Percentiles rank a stretch among this genome's conserved stretches.
Evolutionary conservation across 2,329 filamentous ascomycete genomes (phyloP).

Genomic region (Byssoonygena ceratinophila): DNA sequence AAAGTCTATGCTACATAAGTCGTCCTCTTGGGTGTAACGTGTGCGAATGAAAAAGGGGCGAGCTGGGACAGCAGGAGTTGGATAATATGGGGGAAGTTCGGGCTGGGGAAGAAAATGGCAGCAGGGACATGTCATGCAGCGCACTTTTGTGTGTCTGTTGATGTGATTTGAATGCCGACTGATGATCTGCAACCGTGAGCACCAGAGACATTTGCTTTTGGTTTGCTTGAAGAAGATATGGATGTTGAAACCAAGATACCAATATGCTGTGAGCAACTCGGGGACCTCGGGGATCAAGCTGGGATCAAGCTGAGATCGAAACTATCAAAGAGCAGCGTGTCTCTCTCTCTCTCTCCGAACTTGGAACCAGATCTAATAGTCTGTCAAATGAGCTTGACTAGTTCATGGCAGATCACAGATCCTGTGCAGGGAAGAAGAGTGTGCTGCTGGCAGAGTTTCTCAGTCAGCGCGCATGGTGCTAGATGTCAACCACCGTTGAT

Average conservation of each 20-base stretch:
- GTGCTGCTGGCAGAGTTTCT: too few relatives aligned
- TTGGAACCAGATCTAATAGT: background rate
- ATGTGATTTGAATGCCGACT: background rate
- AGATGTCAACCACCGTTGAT: too few relatives aligned
- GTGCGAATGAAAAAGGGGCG: constrained; percentile 2
- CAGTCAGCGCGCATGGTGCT: too few relatives aligned
- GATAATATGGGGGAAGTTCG: background rate
- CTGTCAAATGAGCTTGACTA: background rate
- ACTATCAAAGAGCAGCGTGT: too few relatives aligned
- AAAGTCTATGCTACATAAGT: background rate
- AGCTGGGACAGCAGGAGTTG: too few relatives aligned
- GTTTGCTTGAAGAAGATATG: too few relatives aligned
- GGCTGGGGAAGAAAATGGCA: background rate
- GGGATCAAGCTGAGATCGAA: background rate
- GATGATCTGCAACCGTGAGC: constrained; percentile 7
- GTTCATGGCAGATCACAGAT: background rate
- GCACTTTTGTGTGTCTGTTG: too few relatives aligned
- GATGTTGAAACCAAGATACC: too few relatives aligned
- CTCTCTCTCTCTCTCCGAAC: too few relatives aligned
- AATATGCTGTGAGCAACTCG: background rate
- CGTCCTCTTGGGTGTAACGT: background rate
- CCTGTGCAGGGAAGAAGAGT: too few relatives aligned
- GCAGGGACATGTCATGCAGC: background rate
- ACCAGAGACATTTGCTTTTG: too few relatives aligned
- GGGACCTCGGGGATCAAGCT: background rate